phyloP scores from a whole-genome alignment of 1,284 basidiomycete genomes.

The Malassezia obtusa region DNA sequence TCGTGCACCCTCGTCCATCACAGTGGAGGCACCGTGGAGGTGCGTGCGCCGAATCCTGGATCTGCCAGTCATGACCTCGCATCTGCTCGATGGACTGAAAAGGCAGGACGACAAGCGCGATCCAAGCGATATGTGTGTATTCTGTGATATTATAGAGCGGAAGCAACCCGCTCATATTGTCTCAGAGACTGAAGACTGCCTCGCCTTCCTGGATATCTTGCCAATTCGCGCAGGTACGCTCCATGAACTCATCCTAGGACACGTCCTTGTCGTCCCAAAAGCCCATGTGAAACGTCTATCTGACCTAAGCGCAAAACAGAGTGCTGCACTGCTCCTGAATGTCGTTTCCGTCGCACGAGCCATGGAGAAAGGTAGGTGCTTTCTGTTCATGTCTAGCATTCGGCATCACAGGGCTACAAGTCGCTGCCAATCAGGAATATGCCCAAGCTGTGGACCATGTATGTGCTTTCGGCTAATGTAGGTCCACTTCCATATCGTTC shows the following conservation, averaged over 20 bases:
- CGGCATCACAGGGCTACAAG: conserved; percentile 5
- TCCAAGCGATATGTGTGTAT: not conserved
- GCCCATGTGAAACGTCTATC: conserved; percentile 1
- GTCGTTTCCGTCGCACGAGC: conserved; percentile 5
- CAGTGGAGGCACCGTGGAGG: conserved; percentile 7
- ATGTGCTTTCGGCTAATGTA: not conserved
- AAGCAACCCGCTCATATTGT: conserved; percentile 8
- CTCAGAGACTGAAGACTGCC: not conserved
- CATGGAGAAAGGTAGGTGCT: conserved; percentile 13
- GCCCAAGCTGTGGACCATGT: conserved; percentile 16
- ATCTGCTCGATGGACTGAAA: conserved; percentile 5
- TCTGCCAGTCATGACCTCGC: conserved; percentile 9
- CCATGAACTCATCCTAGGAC: not conserved
- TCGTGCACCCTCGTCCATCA: not conserved
- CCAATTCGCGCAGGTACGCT: conserved; percentile 16
- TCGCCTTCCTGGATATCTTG: conserved; percentile 12
- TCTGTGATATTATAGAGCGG: conserved; percentile 8
- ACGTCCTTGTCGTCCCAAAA: conserved; percentile 12
- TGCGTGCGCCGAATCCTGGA: not conserved
- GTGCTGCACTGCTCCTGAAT: not conserved
- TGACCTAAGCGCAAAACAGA: not conserved
- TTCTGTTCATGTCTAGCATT: not conserved
- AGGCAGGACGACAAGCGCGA: not conserved
- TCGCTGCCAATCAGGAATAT: conserved; percentile 15
- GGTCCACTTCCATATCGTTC: conserved; percentile 18